A percentile compares a stretch with the other conserved stretches of the same genome.
phyloP scores from a whole-genome alignment of 495 filamentous ascomycete genomes.

The Chaetomium cochliodes region DNA sequence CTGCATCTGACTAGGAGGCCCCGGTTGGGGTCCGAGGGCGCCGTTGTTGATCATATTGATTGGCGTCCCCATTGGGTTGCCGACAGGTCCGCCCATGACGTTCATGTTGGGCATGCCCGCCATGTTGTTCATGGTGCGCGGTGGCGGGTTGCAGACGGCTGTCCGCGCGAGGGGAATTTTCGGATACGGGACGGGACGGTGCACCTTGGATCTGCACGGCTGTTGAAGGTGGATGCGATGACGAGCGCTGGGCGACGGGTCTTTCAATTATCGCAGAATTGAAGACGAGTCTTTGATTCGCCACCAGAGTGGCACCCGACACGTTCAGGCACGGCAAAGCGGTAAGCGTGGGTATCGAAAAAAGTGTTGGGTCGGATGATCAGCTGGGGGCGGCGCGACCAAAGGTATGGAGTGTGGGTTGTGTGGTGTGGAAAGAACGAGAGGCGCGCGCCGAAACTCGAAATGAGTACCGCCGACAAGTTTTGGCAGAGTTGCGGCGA shows the following conservation, averaged over 20 bases:
- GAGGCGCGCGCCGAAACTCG: neutral
- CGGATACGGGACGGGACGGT: neutral
- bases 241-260: neutral
- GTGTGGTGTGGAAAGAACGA: neutral
- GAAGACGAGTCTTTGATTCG: neutral
- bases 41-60: constrained; percentile 75
- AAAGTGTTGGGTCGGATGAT: neutral
- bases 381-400: neutral
- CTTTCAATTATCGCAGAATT: neutral
- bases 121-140: constrained; percentile 65
- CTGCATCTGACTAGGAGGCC: constrained; percentile 30
- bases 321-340: neutral
- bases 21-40: constrained; percentile 40
- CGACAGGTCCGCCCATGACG: constrained; percentile 61
- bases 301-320: constrained; percentile 14
- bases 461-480: neutral
- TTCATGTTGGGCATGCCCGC: constrained; percentile 52
- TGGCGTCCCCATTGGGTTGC: constrained; percentile 55
- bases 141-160: constrained; percentile 30
- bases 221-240: neutral
- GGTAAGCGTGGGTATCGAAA: neutral
- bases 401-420: neutral
- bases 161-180: constrained; percentile 26
- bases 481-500: neutral
- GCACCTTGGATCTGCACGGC: constrained; percentile 3